These are phyloP conservation scores for Achlya hypogyna DNA, from an alignment of 352 stramenopile species.

Conservation along the genomic window DNA sequence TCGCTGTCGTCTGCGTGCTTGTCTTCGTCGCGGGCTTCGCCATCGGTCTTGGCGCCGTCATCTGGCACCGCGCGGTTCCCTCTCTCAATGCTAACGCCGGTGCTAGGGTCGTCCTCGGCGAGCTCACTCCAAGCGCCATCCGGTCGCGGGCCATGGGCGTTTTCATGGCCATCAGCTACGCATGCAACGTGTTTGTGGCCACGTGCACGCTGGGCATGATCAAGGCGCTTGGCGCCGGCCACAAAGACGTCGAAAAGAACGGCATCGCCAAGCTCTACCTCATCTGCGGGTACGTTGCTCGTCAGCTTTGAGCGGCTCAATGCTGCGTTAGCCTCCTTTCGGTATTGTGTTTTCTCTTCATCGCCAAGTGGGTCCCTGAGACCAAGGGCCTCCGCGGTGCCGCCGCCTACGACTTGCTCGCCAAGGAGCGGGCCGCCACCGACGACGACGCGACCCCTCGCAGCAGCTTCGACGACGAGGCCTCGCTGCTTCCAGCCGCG, in stretches of 20 bases:
- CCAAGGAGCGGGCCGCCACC: neutral
- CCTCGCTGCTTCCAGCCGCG: neutral
- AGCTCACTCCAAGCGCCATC: conserved; percentile 84
- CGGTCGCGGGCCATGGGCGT: conserved; percentile 72
- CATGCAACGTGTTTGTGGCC: conserved; percentile 76
- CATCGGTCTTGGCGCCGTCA: conserved; percentile 65
- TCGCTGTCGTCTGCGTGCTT: conserved; percentile 73
- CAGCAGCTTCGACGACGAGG: neutral
- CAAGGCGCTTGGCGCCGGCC: conserved; percentile 47
- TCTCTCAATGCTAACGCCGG: neutral
- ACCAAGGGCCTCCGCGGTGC: conserved; percentile 26
- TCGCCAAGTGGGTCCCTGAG: conserved; percentile 46
- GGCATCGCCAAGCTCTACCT: conserved; percentile 81
- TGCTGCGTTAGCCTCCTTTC: conserved; percentile 29
- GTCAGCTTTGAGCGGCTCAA: neutral
- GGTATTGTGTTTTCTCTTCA: conserved; percentile 33
- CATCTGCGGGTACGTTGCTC: conserved; percentile 34
- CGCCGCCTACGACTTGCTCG: neutral
- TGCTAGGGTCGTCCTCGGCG: conserved; percentile 68
- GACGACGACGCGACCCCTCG: neutral
- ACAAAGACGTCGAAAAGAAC: conserved; percentile 54
- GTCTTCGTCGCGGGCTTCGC: conserved; percentile 80
- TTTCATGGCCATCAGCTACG: conserved; percentile 80
- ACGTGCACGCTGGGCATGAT: conserved; percentile 74
- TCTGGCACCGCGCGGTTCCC: conserved; percentile 35